Conservation (phyloP, 1,139 yeast species). For the Saccharomyces hybrid region DNA sequence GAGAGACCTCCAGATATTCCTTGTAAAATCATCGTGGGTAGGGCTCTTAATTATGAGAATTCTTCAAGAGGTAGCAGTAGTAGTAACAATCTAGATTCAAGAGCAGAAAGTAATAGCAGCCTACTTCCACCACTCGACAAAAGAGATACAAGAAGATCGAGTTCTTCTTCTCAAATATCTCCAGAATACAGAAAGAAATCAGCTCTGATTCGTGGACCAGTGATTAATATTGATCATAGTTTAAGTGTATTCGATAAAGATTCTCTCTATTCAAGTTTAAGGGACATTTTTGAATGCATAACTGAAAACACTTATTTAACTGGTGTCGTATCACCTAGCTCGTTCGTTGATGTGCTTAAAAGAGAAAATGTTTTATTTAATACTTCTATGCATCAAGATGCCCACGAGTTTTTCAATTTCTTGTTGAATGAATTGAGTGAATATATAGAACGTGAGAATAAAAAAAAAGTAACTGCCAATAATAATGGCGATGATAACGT, state of each 20-base stretch:
- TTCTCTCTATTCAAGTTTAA: slow-evolving; percentile 62
- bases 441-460: slow-evolving; percentile 34
- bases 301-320: slow-evolving; percentile 59
- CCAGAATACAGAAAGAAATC: slow-evolving; percentile 73
- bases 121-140: neutral
- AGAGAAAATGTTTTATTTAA: slow-evolving; percentile 79
- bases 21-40: slow-evolving; percentile 42
- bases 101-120: neutral
- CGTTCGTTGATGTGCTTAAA: slow-evolving; percentile 67
- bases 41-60: neutral
- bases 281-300: slow-evolving; percentile 81
- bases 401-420: slow-evolving; percentile 91
- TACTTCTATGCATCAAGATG: slow-evolving; percentile 95
- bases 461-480: neutral
- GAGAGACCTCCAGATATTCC: slow-evolving; percentile 35
- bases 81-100: neutral
- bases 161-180: slow-evolving; percentile 18
- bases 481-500: neutral
- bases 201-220: slow-evolving; percentile 78
- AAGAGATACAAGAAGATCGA: slow-evolving; percentile 1
- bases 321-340: slow-evolving; percentile 81
- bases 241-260: slow-evolving; percentile 29
- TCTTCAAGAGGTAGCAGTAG: neutral
- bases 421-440: slow-evolving; percentile 79
- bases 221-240: slow-evolving; percentile 62